Evolutionary conservation across 2,329 filamentous ascomycete species (phyloP).

Genomic region (Penicillium sp.): DNA sequence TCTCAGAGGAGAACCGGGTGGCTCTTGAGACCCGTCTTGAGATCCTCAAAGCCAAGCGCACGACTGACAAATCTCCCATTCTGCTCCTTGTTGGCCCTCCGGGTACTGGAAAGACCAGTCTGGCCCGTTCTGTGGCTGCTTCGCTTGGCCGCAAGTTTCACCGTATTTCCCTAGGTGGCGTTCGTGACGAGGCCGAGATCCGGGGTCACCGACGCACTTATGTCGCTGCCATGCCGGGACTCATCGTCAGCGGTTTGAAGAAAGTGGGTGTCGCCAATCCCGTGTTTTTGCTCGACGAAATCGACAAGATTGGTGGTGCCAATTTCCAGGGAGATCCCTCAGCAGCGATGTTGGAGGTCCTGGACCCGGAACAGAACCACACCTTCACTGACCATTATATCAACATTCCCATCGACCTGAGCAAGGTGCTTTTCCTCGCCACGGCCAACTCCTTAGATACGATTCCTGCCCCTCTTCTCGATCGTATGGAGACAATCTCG

Average conservation of each 20-base stretch:
- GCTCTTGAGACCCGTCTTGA: conserved; percentile 59
- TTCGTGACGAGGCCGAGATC: conserved; percentile 94
- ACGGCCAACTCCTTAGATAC: conserved; percentile 94
- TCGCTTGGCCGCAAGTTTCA: conserved; percentile 94
- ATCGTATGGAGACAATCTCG: conserved; percentile 94
- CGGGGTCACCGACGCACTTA: conserved; percentile 91
- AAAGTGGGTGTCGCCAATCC: conserved; percentile 95
- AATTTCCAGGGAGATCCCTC: conserved; percentile 95
- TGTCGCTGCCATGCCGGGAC: conserved; percentile 95
- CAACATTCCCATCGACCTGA: conserved; percentile 89
- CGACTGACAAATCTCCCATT: conserved; percentile 94
- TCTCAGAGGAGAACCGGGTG: conserved; percentile 42
- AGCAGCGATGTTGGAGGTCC: conserved; percentile 93
- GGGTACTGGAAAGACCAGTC: conserved; percentile 90
- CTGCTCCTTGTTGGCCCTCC: conserved; percentile 88
- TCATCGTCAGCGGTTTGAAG: conserved; percentile 87
- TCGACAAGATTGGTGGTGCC: conserved; percentile 88
- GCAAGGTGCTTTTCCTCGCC: conserved; percentile 94
- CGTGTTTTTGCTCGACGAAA: conserved; percentile 92
- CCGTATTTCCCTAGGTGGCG: conserved; percentile 89
- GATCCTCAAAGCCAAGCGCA: conserved; percentile 70
- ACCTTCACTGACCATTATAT: conserved; percentile 95
- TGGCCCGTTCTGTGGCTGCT: conserved; percentile 87
- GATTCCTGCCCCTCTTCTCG: conserved; percentile 85
- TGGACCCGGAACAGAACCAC: conserved; percentile 95